A percentile compares a stretch with the other conserved stretches of the same genome.
Conservation (phyloP, 805 yeast species). For the Sugiyamaella chiloensis region DNA sequence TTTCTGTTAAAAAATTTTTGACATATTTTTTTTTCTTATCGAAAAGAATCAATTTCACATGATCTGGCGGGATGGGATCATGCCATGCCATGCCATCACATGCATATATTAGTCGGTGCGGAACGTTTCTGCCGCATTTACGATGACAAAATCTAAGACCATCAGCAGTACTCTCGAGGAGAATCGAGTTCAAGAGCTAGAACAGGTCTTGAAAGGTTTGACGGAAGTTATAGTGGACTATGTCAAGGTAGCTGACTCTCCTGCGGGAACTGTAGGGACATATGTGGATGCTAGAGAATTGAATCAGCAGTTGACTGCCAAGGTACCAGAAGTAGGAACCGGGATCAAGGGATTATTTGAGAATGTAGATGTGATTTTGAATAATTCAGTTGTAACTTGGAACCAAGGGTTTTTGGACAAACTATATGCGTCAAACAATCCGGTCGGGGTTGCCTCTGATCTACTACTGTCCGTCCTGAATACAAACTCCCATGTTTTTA, state of each 20-base stretch:
- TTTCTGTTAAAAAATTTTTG: too few species aligned
- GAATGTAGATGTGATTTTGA: constrained; percentile 54
- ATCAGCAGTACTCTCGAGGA: constrained; percentile 38
- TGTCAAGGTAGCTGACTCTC: constrained; percentile 47
- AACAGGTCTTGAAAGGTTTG: constrained; percentile 48
- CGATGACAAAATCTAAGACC: constrained; percentile 16
- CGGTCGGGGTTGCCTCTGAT: constrained; percentile 77
- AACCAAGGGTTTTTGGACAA: constrained; percentile 83
- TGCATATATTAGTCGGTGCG: background rate
- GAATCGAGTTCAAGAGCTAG: constrained; percentile 56
- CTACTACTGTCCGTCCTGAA: constrained; percentile 63
- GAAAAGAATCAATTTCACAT: too few species aligned
- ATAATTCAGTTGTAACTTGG: constrained; percentile 79
- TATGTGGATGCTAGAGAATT: constrained; percentile 46
- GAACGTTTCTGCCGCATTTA: constrained; percentile 2
- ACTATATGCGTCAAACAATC: constrained; percentile 80
- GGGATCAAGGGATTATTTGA: constrained; percentile 44
- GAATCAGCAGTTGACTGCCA: constrained; percentile 36
- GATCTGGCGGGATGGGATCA: too few species aligned
- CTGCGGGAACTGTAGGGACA: constrained; percentile 47
- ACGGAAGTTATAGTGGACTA: constrained; percentile 52
- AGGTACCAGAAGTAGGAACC: constrained; percentile 39
- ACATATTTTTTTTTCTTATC: too few species aligned
- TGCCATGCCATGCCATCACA: too few species aligned
- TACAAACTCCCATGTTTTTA: constrained; percentile 80